A percentile compares a stretch with the other conserved stretches of the same genome.
phyloP scores from a whole-genome alignment of 306 rosid genomes.

The Dalbergia cochinchinensis region DNA sequence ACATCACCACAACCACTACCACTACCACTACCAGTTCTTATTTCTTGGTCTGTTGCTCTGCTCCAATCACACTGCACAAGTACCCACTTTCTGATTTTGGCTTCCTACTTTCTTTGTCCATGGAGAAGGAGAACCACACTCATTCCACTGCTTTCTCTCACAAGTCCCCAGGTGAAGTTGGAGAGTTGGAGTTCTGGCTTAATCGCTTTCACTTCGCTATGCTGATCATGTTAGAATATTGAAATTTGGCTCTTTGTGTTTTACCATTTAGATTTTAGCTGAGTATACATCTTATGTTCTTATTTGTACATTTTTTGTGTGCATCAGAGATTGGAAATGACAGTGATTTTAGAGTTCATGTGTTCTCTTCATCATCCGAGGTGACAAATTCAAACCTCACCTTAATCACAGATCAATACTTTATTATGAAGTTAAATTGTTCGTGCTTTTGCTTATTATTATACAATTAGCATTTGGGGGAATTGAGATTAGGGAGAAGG shows the following conservation, averaged over 20 bases:
- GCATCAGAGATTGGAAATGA: conserved; percentile 61
- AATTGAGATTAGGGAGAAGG: neutral
- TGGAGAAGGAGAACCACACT: conserved; percentile 43
- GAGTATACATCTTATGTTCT: conserved; percentile 13
- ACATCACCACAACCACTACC: neutral
- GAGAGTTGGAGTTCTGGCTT: conserved; percentile 40
- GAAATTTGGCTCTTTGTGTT: neutral
- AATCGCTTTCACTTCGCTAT: neutral
- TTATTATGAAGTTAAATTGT: conserved; percentile 15
- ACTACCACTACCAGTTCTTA: neutral
- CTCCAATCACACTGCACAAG: neutral
- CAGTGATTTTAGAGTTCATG: conserved; percentile 65
- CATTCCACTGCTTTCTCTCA: conserved; percentile 5
- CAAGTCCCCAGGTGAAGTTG: conserved; percentile 39
- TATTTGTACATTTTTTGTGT: conserved; percentile 21
- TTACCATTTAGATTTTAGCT: neutral
- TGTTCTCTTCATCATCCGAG: conserved; percentile 85
- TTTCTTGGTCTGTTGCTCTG: neutral
- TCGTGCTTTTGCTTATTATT: conserved; percentile 9
- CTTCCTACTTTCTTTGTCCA: conserved; percentile 1
- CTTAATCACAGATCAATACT: conserved; percentile 10
- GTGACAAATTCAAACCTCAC: conserved; percentile 53
- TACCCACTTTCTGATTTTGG: neutral
- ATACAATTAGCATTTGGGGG: neutral
- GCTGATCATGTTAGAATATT: conserved; percentile 4